Percentiles rank a stretch among this genome's conserved stretches.
Evolutionary conservation across 768 basidiomycete species (phyloP).

Genomic region (Tremella yokohamensis): DNA sequence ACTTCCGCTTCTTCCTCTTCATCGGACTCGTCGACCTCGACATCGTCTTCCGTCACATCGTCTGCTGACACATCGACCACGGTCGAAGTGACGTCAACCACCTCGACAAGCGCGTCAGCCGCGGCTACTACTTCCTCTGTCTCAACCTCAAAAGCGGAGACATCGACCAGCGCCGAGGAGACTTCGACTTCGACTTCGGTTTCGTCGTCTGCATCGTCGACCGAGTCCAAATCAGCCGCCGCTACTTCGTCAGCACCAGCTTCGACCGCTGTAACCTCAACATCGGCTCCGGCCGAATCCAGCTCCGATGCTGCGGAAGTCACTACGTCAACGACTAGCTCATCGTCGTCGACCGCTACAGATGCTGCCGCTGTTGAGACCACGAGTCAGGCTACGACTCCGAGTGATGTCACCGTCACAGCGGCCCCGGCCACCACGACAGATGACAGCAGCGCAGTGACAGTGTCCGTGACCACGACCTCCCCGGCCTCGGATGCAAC

Average conservation of each 20-base stretch:
- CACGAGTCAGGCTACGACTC: neutral
- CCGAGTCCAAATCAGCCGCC: neutral
- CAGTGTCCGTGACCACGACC: neutral
- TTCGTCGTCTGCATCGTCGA: neutral
- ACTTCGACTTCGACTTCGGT: neutral
- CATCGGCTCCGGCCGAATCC: neutral
- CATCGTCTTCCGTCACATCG: neutral
- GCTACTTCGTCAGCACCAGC: neutral
- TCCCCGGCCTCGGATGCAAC: neutral
- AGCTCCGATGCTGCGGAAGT: neutral
- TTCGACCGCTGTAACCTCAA: neutral
- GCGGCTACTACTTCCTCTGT: neutral
- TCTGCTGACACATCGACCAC: slow-evolving; percentile 7
- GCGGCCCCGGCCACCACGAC: neutral
- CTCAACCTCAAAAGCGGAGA: neutral
- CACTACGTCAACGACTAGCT: neutral
- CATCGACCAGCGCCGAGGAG: neutral
- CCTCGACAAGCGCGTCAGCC: neutral
- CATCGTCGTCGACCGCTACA: neutral
- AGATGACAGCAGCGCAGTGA: neutral
- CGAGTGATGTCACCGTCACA: too few species aligned
- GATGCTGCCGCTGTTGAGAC: neutral
- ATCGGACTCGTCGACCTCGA: neutral
- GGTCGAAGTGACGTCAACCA: neutral
- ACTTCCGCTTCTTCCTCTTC: neutral